Evolutionary conservation across 2,329 filamentous ascomycete genomes (phyloP), one percentile per base, ranked within the genome.

Genomic region (Aureobasidium uvarum): DNA sequence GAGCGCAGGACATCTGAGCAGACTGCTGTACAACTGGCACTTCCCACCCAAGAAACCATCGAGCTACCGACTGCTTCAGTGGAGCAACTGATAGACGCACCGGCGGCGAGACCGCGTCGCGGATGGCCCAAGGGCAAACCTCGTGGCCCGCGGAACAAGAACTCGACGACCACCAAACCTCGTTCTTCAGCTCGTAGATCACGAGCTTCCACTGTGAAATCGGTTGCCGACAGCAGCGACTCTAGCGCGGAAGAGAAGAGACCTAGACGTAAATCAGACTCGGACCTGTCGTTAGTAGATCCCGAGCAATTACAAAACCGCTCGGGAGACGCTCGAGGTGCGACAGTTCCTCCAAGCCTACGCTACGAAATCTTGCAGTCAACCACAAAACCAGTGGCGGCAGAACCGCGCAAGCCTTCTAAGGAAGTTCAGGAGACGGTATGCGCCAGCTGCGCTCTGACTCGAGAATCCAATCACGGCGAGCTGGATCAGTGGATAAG

Each of bases 401-500:
- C 56, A 31, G 63, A 38, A 8, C 33, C 33, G 23, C 66, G 64
- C 36, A 68, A 66, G 60, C 45, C 66, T 31, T 43, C 62, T 11
- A 65, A 69, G 5, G 70, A 74, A 52, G 66, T 69, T 20, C 69
- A 80, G 74, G 77, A 80, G 70, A 79, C 78, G 14, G 75, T 82
- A 10, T 88, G 86, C 71, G 83, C 83, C 39, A 80, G 81, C 31
- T 89, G 86, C 72, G 80, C 83, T 46, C 80, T 83, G 64, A 78
- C 82, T 52, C 81, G 85, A 23, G 80, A 83, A 59, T 80, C 81
- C 41, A 74, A 78, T 25, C 80, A 81, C 39, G 80, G 78, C 13
- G 84, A 86, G 62, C 78, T 81, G 66, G 83, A 87, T 68, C 80
- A 84, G 64, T 89, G 87, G 87, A 87, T 89, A 67, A 84, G 83